Percentiles rank a stretch among this genome's conserved stretches.
Evolutionary conservation across 1,284 basidiomycete genomes (phyloP).

Genomic region (Moniliella sp.): DNA sequence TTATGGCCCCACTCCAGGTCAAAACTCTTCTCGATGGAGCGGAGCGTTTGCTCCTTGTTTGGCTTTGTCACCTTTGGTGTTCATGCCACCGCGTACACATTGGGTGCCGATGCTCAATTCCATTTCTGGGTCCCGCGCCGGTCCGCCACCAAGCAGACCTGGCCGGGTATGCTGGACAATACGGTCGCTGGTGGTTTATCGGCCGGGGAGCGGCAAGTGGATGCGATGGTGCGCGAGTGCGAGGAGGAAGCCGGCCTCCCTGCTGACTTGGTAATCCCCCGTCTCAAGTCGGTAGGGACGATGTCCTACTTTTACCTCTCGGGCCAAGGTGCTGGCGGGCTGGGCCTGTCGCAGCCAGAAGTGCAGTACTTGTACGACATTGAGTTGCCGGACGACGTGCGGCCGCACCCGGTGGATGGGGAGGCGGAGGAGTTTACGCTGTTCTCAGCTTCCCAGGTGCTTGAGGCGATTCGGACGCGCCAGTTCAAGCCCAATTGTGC

Average conservation of each 20-base stretch:
- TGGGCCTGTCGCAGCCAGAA: slow-evolving; percentile 27
- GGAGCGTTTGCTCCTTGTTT: slow-evolving; percentile 66
- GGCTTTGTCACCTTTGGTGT: slow-evolving; percentile 71
- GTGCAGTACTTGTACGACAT: slow-evolving; percentile 31
- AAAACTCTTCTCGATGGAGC: slow-evolving; percentile 62
- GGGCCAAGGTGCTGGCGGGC: slow-evolving; percentile 42
- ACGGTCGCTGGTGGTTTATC: slow-evolving; percentile 36
- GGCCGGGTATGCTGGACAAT: slow-evolving; percentile 1
- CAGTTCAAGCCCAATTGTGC: slow-evolving; percentile 72
- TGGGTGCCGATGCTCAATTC: background rate
- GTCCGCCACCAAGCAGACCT: slow-evolving; percentile 67
- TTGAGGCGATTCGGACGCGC: slow-evolving; percentile 35
- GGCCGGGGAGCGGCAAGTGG: slow-evolving; percentile 51
- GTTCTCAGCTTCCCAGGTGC: slow-evolving; percentile 19
- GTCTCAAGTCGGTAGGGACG: slow-evolving; percentile 14
- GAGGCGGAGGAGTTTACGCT: slow-evolving; percentile 71
- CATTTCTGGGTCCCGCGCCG: slow-evolving; percentile 60
- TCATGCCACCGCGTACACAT: slow-evolving; percentile 46
- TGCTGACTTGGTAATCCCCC: slow-evolving; percentile 40
- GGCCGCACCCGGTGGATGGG: slow-evolving; percentile 59
- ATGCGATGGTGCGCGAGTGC: slow-evolving; percentile 70
- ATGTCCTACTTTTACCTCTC: slow-evolving; percentile 44
- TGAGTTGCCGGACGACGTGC: slow-evolving; percentile 32
- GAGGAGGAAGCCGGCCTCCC: slow-evolving; percentile 70
- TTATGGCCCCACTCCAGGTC: slow-evolving; percentile 7